Conservation (phyloP, 1,284 basidiomycete genomes). For the Trametes polyzona region DNA sequence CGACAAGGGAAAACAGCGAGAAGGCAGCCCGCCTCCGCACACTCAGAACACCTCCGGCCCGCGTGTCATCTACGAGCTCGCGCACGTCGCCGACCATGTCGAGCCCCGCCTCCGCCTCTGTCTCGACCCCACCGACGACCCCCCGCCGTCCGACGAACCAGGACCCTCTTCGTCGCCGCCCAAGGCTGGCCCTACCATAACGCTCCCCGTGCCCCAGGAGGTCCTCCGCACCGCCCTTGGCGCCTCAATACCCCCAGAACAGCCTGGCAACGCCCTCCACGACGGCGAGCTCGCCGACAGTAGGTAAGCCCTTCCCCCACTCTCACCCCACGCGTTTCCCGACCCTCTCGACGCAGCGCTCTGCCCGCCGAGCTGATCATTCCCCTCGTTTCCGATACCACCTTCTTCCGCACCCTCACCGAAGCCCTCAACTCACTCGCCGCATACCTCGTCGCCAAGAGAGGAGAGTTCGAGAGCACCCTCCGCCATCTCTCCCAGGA, state of each 20-base stretch:
- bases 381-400: constrained; percentile 79
- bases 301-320: constrained; percentile 1
- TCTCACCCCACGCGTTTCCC: background rate
- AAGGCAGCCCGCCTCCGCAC: background rate
- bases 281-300: background rate
- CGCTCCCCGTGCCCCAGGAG: constrained; percentile 6
- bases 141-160: background rate
- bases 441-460: constrained; percentile 63
- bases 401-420: constrained; percentile 82
- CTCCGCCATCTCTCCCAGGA: constrained; percentile 62
- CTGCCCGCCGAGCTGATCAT: constrained; percentile 68
- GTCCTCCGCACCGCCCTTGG: constrained; percentile 5
- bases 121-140: constrained; percentile 29
- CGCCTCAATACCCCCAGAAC: background rate
- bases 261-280: background rate
- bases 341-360: constrained; percentile 1
- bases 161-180: background rate
- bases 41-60: background rate
- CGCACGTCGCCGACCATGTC: constrained; percentile 48
- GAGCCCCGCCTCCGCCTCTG: constrained; percentile 61
- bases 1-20: constrained; percentile 33
- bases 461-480: constrained; percentile 64
- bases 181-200: background rate
- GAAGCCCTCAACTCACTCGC: constrained; percentile 75
- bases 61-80: constrained; percentile 59